Base-by-base conservation (phyloP, 768 basidiomycete species). In the Daedalea quercina region DNA sequence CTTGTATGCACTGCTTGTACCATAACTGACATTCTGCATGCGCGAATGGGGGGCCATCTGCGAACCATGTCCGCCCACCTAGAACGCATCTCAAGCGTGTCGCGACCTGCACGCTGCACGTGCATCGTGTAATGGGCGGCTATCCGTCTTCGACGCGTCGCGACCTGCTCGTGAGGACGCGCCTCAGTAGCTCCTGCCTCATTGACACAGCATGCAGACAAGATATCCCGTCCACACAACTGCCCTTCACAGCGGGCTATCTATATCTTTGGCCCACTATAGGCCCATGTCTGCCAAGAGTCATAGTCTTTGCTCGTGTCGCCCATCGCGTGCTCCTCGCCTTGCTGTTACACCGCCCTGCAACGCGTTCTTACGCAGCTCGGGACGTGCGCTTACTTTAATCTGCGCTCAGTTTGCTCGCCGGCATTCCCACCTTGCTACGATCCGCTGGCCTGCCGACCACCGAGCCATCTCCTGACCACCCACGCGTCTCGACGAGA, bases 101-200 rank as follows among this genome's bases (percentile, higher is more conserved):
- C 57, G 54, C 56, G 54, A 56, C 59, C 51, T 56, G 54, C 59
- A 57, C 52, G 58, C 44, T 40, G 53, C 53, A 59, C 62, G 57
- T 63, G 62, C 56, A 50, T 47, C 53, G 51, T 56, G 43, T 60
- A 57, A 63, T 63, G 62, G 56, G 62, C 62, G 62, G 42, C 56
- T 50, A 47, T 44, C 15, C 9, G 24, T 17, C n/a, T 37, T 49
- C 51, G 40, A 47, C 44, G 26, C 26, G 44, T 44, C 44, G 22
- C 19, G 12, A 11, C 26, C 12, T 9, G 13, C 28, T n/a, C n/a
- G n/a, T n/a, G n/a, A 4, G 28, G 37, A 37, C 46, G 45, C 41
- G 28, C 49, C 52, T 51, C 52, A 54, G 50, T 41, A 43, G 51
- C 43, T 50, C 46, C 37, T 48, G 55, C 62, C 62, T 61, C 60